Base-by-base conservation (phyloP, 371 early-diverging fungal genomes). In the Syncephalastrum monosporum region DNA sequence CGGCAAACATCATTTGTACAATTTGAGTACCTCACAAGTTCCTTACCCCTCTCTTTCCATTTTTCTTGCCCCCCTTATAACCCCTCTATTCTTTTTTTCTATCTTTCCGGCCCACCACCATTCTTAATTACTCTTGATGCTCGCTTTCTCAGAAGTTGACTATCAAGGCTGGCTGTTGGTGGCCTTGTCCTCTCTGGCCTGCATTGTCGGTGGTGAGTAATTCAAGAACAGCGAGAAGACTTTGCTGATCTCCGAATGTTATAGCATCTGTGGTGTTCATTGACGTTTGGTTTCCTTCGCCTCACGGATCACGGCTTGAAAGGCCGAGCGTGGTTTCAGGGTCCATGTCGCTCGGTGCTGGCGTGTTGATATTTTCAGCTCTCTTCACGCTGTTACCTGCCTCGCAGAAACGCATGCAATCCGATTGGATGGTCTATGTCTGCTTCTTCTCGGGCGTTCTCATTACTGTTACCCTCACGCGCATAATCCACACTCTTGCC, bases 281-380 rank as follows among this genome's bases (percentile, higher is more conserved):
- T 13, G 60, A 60, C 25, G 33, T n/a, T 17, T 17, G 51, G n/a
- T 62, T 42, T 41, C 60, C 53, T 4, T 47, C 46, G 15, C 42
- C 47, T 43, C 50, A 45, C 15, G 10, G 44, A 24, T 46, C 64
- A 16, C 19, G 53, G 1, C 48, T 60, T 5, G 60, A 60, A 54
- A 19, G 54, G 46, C 60, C 60, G 17, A 25, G 24, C 14, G 55
- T 61, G n/a, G 24, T 56, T 1, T 51, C 56, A 15, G 47, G 53
- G 17, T 46, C 56, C 21, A 43, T 77, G 74, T 47, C 77, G 0
- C 56, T 77, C 6, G 74, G 69, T 2, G 68, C 77, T 8, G 77
- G 77, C n/a, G 77, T 77, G 2, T 43, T 77, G 47, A 41, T 77
- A 5, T 71, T 77, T 29, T 77, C 77, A 4, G 71, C 77, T 0